Evolutionary conservation across 192 early-diverging fungal species (phyloP), one percentile per base, ranked within the genome.

Genomic region (Polychytrium aggregatum): DNA sequence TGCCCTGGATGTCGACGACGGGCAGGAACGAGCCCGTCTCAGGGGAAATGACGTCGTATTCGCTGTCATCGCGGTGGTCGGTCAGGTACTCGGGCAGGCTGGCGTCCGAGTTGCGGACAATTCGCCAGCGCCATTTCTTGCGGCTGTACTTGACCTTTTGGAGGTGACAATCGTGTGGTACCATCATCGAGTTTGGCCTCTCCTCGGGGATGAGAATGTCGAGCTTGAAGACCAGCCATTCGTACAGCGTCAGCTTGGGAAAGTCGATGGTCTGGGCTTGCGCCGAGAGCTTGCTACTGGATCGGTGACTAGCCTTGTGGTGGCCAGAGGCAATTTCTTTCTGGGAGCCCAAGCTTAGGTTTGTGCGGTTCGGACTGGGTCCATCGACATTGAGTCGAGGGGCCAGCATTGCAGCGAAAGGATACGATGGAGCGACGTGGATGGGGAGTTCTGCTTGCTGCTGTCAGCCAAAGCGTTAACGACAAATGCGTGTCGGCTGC

Each of bases 131-230:
- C n/a, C n/a, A n/a, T 36, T 56, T 46, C 13, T 55, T 31, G 26
- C 50, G 46, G 8, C 64, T 62, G 28, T 63, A 54, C n/a, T 54
- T 43, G 17, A 74, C 71, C 28, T 62, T 41, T 33, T 74, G 71
- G 5, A 74, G 52, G 44, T 61, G 57, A 24, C 31, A 46, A 14
- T 57, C 71, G 8, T 30, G 26, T 16, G 71, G 71, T 9, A 74
- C 71, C 16, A 48, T 44, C 58, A 74, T 63, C 3, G 63, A 56
- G 3, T 58, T 46, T 3, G 56, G 50, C 27, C 58, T 57, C 29
- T 69, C 61, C 14, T 53, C 48, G 0, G 71, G 60, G 13, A 74
- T 50, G 13, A 74, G 56, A 50, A 74, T 65, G 39, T 68, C 66
- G 40, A 64, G 48, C 10, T 43, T 26, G 53, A 60, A 74, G 20